Percentiles rank a stretch among this genome's conserved stretches.
phyloP scores from a whole-genome alignment of 106 monocot genomes.

The Acanthochlamys bracteata region DNA sequence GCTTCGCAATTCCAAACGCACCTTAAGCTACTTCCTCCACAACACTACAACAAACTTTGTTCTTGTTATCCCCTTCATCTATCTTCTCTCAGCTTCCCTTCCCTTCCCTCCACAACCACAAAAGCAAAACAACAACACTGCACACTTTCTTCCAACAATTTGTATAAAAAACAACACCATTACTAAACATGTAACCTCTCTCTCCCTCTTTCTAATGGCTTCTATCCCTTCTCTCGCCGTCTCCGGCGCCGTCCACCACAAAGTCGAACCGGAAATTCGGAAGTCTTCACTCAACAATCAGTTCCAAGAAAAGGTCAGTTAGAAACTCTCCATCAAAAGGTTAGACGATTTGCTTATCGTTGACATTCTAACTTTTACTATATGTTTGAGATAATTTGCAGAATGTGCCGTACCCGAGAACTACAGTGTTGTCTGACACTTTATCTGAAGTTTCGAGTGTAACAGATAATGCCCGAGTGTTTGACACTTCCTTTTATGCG shows the following conservation, averaged over 20 bases:
- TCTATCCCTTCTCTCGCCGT: constrained; percentile 39
- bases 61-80: not conserved
- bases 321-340: not conserved
- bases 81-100: constrained; percentile 2
- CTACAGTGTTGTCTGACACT: constrained; percentile 1
- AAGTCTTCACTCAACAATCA: constrained; percentile 13
- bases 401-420: constrained; percentile 12
- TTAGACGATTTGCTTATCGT: not conserved
- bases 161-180: too few species aligned
- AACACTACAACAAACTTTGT: not conserved
- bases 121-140: too few species aligned
- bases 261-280: constrained; percentile 30
- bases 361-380: too few species aligned
- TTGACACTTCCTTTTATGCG: constrained; percentile 37
- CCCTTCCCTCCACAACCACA: not conserved
- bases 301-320: constrained; percentile 25
- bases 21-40: constrained; percentile 8
- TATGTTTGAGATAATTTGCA: not conserved
- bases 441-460: not conserved
- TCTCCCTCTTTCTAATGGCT: constrained; percentile 4
- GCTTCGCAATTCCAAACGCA: too few species aligned
- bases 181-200: too few species aligned
- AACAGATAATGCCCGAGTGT: constrained; percentile 19
- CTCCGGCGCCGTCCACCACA: constrained; percentile 15
- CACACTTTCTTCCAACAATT: too few species aligned